A percentile compares a stretch with the other conserved stretches of the same genome.
Conservation (phyloP, 176 grass and related monocot species). For the Triticum aestivum region DNA sequence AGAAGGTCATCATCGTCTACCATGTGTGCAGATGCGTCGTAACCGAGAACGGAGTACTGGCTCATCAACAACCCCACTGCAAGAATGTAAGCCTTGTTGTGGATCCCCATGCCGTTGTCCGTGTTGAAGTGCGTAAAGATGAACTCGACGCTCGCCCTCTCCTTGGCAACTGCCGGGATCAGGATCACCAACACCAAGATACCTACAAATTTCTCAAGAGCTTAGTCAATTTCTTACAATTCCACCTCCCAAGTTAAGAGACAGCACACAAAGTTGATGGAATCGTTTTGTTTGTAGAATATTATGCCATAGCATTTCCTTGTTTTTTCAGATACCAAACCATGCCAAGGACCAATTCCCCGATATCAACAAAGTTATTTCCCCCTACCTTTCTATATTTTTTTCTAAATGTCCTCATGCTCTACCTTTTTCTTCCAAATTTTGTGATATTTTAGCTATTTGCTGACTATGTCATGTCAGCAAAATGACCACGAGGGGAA, state of each 20-base stretch:
- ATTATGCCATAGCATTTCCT: not conserved
- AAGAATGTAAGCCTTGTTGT: constrained; percentile 41
- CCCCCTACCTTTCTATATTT: not conserved
- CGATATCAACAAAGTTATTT: no score
- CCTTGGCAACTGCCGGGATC: constrained; percentile 37
- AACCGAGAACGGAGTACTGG: constrained; percentile 46
- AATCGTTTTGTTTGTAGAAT: not conserved
- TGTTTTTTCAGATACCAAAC: not conserved
- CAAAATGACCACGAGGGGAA: no score
- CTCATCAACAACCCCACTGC: constrained; percentile 53
- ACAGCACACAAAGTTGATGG: not conserved
- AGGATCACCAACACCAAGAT: constrained; percentile 33
- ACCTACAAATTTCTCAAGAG: constrained; percentile 13
- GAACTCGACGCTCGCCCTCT: constrained; percentile 44
- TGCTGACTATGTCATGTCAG: no score
- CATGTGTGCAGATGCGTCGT: constrained; percentile 64
- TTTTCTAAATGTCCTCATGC: not conserved
- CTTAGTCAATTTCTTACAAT: not conserved
- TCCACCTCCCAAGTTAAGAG: not conserved
- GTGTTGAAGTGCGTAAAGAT: constrained; percentile 54
- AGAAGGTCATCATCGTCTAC: not conserved
- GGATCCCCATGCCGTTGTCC: constrained; percentile 47
- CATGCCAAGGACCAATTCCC: not conserved
- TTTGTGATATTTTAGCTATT: not conserved
- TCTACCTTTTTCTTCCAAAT: not conserved